Evolutionary conservation across 108 stramenopile species (phyloP).

Genomic region (Schizochytrium sp.): DNA sequence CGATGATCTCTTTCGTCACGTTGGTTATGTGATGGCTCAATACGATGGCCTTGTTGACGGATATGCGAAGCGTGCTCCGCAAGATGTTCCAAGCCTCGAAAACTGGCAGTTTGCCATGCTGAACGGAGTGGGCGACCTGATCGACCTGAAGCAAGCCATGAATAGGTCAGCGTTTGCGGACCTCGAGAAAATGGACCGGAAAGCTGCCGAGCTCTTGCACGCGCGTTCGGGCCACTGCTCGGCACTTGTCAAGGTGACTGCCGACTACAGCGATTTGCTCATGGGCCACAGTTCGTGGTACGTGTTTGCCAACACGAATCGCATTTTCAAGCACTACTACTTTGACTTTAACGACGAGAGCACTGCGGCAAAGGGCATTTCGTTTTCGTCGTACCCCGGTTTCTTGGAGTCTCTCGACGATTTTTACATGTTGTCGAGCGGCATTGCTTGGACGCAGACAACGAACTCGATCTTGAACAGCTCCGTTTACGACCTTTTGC

Average conservation of each 20-base stretch:
- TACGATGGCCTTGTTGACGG: slow-evolving; percentile 21
- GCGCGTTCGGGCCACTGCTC: slow-evolving; percentile 6
- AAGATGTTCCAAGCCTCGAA: background rate
- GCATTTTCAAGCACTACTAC: slow-evolving; percentile 34
- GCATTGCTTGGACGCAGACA: slow-evolving; percentile 25
- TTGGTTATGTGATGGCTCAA: background rate
- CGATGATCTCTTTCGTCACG: background rate
- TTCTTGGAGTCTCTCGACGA: slow-evolving; percentile 31
- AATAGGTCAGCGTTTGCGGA: background rate
- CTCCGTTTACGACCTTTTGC: slow-evolving; percentile 2
- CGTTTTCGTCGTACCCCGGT: slow-evolving; percentile 29
- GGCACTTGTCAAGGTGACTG: slow-evolving; percentile 19
- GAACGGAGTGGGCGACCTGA: slow-evolving; percentile 22
- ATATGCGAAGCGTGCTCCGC: background rate
- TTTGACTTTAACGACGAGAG: background rate
- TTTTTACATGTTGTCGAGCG: slow-evolving; percentile 23
- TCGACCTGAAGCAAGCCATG: slow-evolving; percentile 13
- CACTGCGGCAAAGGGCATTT: background rate
- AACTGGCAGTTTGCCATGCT: slow-evolving; percentile 7
- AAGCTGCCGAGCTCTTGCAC: background rate
- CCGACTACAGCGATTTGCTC: slow-evolving; percentile 18
- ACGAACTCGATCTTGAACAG: slow-evolving; percentile 23
- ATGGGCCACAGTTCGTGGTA: slow-evolving; percentile 26
- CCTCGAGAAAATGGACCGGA: background rate
- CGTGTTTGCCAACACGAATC: slow-evolving; percentile 19